These are phyloP conservation scores for Schizophyllum commune DNA, from an alignment of 1,284 basidiomycete species.

Conservation along the genomic window DNA sequence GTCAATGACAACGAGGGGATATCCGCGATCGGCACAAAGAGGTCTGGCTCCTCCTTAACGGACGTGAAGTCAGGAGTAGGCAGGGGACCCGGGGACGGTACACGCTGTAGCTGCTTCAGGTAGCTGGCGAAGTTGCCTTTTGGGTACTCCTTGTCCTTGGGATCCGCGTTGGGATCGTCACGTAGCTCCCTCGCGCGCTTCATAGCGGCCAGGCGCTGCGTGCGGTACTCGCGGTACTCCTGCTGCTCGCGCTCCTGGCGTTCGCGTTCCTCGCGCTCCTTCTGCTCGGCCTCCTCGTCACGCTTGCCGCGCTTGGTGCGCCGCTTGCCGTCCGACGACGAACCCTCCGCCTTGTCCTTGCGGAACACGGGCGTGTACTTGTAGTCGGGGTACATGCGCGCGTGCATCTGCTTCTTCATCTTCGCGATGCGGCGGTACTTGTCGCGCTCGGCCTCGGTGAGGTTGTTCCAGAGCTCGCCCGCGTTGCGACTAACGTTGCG, in stretches of 20 bases:
- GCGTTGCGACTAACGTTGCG: constrained; percentile 53
- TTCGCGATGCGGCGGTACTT: constrained; percentile 46
- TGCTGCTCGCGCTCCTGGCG: no score
- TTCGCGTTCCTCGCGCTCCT: no score
- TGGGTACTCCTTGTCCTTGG: no score
- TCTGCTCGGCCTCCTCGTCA: no score
- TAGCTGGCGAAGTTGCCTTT: no score
- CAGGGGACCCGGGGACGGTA: constrained; percentile 2
- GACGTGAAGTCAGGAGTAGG: constrained; percentile 3
- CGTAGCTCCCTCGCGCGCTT: no score
- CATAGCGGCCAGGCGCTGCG: no score
- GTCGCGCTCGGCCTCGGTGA: constrained; percentile 38
- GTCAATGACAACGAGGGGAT: constrained; percentile 27
- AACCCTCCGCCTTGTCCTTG: constrained; percentile 26
- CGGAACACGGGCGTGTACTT: constrained; percentile 42
- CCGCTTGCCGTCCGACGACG: constrained; percentile 37
- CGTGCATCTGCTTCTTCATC: constrained; percentile 51
- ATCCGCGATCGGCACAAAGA: constrained; percentile 29
- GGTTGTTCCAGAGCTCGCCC: constrained; percentile 43
- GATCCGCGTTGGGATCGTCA: no score
- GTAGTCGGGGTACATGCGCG: constrained; percentile 46
- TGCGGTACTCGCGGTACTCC: no score
- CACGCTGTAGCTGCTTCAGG: no score
- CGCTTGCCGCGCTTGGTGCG: no score
- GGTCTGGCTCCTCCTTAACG: no score